These are phyloP conservation scores for Aspergillus sergii DNA, from an alignment of 2,329 filamentous ascomycete species.

Conservation along the genomic window DNA sequence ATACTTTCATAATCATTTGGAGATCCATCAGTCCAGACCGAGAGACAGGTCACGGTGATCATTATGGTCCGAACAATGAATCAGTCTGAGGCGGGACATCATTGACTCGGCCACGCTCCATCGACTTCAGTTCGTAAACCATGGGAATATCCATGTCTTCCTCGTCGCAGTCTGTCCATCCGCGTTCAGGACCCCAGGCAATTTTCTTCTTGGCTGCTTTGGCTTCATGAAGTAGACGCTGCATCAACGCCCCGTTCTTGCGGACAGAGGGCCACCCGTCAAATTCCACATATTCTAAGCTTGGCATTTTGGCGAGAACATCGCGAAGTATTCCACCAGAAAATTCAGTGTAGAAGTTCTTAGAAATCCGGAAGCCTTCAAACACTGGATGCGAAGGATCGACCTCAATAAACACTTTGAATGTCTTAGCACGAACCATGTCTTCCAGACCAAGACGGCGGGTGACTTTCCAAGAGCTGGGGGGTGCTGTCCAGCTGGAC, in stretches of 20 bases:
- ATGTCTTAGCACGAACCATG: constrained; percentile 48
- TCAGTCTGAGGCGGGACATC: not conserved
- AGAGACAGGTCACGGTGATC: not conserved
- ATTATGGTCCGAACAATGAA: not conserved
- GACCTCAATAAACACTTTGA: constrained; percentile 61
- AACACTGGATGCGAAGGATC: constrained; percentile 59
- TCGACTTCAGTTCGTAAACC: constrained; percentile 16
- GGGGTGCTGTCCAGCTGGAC: constrained; percentile 61
- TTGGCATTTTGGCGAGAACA: constrained; percentile 54
- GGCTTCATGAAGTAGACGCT: constrained; percentile 46
- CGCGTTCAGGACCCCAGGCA: constrained; percentile 43
- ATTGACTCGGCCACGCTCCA: not conserved
- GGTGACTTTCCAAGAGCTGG: constrained; percentile 56
- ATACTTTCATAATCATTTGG: not conserved
- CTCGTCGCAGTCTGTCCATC: constrained; percentile 38
- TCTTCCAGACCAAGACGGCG: constrained; percentile 53
- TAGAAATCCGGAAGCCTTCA: constrained; percentile 59
- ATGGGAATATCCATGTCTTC: constrained; percentile 17
- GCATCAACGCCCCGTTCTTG: constrained; percentile 54
- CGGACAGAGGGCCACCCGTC: constrained; percentile 59
- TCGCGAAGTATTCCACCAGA: constrained; percentile 52
- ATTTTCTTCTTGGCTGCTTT: constrained; percentile 37
- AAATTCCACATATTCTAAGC: constrained; percentile 55
- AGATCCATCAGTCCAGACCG: not conserved
- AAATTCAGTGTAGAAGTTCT: constrained; percentile 61